A percentile compares a stretch with the other conserved stretches of the same genome.
phyloP scores from a whole-genome alignment of 208 protist species.

The Trypanosoma congolense region DNA sequence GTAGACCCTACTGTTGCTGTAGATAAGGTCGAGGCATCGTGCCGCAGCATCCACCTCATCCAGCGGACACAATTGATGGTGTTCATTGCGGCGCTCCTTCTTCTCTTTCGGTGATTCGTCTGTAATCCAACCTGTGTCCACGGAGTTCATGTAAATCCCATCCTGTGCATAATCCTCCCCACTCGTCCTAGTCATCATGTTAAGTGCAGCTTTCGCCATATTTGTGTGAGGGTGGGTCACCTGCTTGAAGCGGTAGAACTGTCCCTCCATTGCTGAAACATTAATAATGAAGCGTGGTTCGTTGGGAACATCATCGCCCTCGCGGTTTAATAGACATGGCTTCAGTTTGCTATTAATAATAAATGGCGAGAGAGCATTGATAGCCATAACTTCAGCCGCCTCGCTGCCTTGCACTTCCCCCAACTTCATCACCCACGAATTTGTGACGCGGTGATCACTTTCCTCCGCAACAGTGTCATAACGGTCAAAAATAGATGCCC shows the following conservation, averaged over 20 bases:
- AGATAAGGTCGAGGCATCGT: slow-evolving; percentile 94
- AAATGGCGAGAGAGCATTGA: slow-evolving; percentile 96
- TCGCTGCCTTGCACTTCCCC: slow-evolving; percentile 89
- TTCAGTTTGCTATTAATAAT: slow-evolving; percentile 92
- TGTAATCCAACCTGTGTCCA: slow-evolving; percentile 98
- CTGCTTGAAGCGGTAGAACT: slow-evolving; percentile 92
- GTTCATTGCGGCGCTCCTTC: slow-evolving; percentile 65
- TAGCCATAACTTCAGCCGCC: slow-evolving; percentile 93
- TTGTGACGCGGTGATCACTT: slow-evolving; percentile 78
- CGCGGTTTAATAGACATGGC: slow-evolving; percentile 68
- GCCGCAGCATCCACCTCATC: slow-evolving; percentile 95
- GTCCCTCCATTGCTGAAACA: slow-evolving; percentile 97
- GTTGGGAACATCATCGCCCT: slow-evolving; percentile 43
- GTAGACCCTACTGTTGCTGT: slow-evolving; percentile 66
- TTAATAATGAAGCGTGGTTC: slow-evolving; percentile 94
- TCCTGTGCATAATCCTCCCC: slow-evolving; percentile 84
- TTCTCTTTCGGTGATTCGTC: slow-evolving; percentile 91
- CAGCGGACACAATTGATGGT: slow-evolving; percentile 78
- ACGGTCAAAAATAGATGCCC: slow-evolving; percentile 63
- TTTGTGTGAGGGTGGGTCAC: slow-evolving; percentile 97
- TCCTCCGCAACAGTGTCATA: slow-evolving; percentile 88
- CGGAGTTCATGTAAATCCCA: slow-evolving; percentile 96
- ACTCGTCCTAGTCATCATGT: slow-evolving; percentile 97
- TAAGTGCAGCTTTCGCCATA: slow-evolving; percentile 98
- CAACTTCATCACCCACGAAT: slow-evolving; percentile 91